Evolutionary conservation across 2,329 filamentous ascomycete species (phyloP), one percentile per base, ranked within the genome.

Genomic region (Alternaria sp.): DNA sequence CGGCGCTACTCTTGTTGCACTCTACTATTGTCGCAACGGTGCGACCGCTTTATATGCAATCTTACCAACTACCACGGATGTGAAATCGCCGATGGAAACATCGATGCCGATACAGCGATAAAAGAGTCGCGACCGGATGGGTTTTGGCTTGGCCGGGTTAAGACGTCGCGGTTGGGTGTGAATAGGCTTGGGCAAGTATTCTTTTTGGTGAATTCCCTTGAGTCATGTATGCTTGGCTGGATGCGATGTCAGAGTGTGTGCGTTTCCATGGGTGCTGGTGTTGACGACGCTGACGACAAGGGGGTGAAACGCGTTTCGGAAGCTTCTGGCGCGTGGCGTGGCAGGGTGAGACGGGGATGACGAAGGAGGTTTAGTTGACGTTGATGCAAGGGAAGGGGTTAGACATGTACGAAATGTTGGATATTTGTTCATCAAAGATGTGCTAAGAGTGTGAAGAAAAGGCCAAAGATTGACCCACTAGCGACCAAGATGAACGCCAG

Each of bases 1-100:
- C n/a, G 54, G 49, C 61, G 63, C 63, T 66, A 61, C 54, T 63
- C 58, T 44, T 24, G 49, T 53, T 53, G 24, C 50, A 9, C 26
- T 13, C 26, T 55, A 28, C 21, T 4, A 7, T 4, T 2, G 5
- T 7, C 5, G 21, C 24, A 33, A 26, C 23, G 41, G 13, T 29
- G 36, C 42, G 14, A 53, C 13, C 37, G 33, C 31, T 48, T 54
- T 54, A 54, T 58, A 54, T 24, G 34, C 44, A 40, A 34, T 49
- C n/a, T 26, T 33, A 33, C 14, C 37, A 14, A 3, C 5, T 4
- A 2, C 28, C 17, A 26, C 31, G 44, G 44, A 34, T 36, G 4
- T 23, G 6, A 2, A 23, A 23, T n/a, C 4, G 13, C 17, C 17
- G 17, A 39, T 23, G 3, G 4, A n/a, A n/a, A 34, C 5, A 7